Evolutionary conservation across 2,329 filamentous ascomycete species (phyloP).

Genomic region (Aspergillus persii): DNA sequence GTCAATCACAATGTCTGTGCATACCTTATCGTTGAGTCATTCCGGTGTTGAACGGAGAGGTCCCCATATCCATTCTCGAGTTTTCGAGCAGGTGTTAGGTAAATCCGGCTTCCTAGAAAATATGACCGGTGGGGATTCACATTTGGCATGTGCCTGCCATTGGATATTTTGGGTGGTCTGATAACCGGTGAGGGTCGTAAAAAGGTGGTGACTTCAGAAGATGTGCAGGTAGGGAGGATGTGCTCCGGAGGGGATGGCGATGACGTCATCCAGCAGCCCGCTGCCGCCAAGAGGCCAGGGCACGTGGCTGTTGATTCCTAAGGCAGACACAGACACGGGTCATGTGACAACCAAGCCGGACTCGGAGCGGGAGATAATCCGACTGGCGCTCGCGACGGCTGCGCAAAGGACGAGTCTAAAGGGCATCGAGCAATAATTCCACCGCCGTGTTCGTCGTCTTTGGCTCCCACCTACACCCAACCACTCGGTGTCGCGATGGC

Average conservation of each 20-base stretch:
- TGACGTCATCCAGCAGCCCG: constrained; percentile 8
- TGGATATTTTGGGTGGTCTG: neutral
- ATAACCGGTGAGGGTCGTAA: too few relatives aligned
- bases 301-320: constrained; percentile 6
- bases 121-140: neutral
- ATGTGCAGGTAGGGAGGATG: neutral
- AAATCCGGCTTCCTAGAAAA: neutral
- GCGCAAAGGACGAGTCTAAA: constrained; percentile 9
- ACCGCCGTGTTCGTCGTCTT: constrained; percentile 2
- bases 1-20: constrained; percentile 4
- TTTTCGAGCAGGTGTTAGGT: neutral
- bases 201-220: too few relatives aligned
- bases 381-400: constrained; percentile 10
- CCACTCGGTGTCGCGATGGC: constrained; percentile 34
- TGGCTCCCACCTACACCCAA: constrained; percentile 6
- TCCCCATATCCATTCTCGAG: neutral
- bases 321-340: neutral
- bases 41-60: neutral
- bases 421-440: constrained; percentile 4
- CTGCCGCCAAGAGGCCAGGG: neutral
- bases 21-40: constrained; percentile 10
- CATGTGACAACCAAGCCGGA: constrained; percentile 4
- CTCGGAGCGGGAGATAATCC: constrained; percentile 8
- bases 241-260: constrained; percentile 1
- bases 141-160: too few relatives aligned